Evolutionary conservation across 192 early-diverging fungal species (phyloP), one percentile per base, ranked within the genome.

Genomic region (Entomortierella beljakovae): DNA sequence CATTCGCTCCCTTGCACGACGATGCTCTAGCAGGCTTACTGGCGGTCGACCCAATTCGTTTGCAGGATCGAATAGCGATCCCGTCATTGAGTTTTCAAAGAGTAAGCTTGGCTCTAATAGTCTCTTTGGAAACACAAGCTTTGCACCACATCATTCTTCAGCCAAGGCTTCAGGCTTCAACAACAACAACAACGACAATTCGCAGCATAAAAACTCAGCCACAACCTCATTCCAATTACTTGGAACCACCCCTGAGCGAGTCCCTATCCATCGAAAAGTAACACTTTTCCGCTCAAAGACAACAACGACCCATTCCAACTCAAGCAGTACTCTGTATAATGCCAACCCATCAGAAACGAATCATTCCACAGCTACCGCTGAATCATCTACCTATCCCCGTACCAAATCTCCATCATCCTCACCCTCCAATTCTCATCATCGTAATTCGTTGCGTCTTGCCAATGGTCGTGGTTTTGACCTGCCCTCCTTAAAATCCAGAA

Each of bases 231-330:
- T 35, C 68, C 25, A 7, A 32, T 23, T 23, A 28, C 37, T 40
- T 16, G 57, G 25, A 50, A 53, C 26, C 32, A 61, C 51, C 25
- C 35, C 25, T 9, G 63, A 65, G 28, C 58, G 72, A 16, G 33
- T 68, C 13, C 59, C 72, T 0, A 51, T 76, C 25, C 72, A 76
- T 43, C 61, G 75, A 35, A 69, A 55, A 32, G 75, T 79, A 31
- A 70, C 60, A n/a, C 42, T 79, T 16, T 79, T 60, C 56, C 60
- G 68, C 4, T 69, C 75, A 11, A 64, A 79, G 57, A 70, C 55
- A 3, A 18, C 18, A 50, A 61, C 43, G 51, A 61, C 51, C 4
- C 38, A 38, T 61, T 61, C 53, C 65, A 34, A 49, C 43, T 0
- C 46, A 31, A 56, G 43, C 43, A 5, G 20, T 20, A 11, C 43